These are phyloP conservation scores for Rhodofomes roseus DNA, from an alignment of 1,284 basidiomycete genomes.

Conservation along the genomic window DNA sequence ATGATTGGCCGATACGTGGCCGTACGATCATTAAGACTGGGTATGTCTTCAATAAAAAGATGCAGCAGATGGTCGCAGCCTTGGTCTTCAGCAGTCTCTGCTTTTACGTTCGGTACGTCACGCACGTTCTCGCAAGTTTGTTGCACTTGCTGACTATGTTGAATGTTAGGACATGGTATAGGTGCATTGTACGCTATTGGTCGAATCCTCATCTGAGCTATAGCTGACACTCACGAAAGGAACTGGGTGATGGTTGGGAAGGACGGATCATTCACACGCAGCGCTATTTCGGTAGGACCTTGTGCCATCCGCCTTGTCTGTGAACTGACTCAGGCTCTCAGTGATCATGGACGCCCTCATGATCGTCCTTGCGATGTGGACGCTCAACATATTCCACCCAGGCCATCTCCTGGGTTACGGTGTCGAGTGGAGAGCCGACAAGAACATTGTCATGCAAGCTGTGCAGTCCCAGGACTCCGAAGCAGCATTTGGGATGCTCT, in stretches of 20 bases:
- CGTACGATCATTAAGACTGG: constrained; percentile 4
- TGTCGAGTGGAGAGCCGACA: background rate
- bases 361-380: constrained; percentile 53
- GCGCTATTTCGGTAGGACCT: constrained; percentile 45
- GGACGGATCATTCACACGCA: constrained; percentile 52
- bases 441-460: background rate
- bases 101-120: constrained; percentile 38
- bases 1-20: constrained; percentile 35
- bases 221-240: constrained; percentile 18
- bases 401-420: constrained; percentile 19
- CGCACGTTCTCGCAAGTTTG: background rate
- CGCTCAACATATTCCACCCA: constrained; percentile 55
- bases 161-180: constrained; percentile 39
- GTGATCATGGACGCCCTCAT: constrained; percentile 47
- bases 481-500: background rate
- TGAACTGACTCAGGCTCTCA: background rate
- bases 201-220: background rate
- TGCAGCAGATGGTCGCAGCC: constrained; percentile 34
- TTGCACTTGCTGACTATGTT: background rate
- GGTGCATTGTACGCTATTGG: constrained; percentile 37
- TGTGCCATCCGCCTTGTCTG: background rate
- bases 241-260: constrained; percentile 51
- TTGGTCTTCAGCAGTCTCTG: constrained; percentile 35
- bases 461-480: background rate
- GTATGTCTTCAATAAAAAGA: constrained; percentile 20